Conservation (phyloP, 345 rosid genomes). For the Salix viminalis region DNA sequence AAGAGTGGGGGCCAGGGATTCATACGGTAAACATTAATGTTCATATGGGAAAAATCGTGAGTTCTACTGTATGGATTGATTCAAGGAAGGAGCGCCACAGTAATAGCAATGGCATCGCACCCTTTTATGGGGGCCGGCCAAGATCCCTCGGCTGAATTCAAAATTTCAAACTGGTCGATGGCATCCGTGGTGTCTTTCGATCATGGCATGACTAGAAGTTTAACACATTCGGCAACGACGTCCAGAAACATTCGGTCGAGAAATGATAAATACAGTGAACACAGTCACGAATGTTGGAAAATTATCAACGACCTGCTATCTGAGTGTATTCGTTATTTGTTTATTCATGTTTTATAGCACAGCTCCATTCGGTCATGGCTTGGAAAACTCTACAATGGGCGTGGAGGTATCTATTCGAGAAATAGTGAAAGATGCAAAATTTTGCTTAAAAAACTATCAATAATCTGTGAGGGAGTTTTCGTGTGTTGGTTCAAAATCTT, state of each 20-base stretch:
- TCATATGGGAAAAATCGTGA: not conserved
- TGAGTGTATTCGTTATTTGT: too few relatives aligned
- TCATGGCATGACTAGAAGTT: not conserved
- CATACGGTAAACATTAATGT: not conserved
- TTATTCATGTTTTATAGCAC: too few relatives aligned
- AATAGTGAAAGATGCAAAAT: not conserved
- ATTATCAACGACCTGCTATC: too few relatives aligned
- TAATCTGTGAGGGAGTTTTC: not conserved
- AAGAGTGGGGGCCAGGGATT: not conserved
- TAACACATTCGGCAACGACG: too few relatives aligned
- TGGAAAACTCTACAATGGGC: not conserved
- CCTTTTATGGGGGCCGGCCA: not conserved
- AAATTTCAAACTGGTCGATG: not conserved
- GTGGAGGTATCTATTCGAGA: not conserved
- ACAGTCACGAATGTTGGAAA: too few relatives aligned
- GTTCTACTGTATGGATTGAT: not conserved
- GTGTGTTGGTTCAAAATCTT: not conserved
- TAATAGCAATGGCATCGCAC: not conserved
- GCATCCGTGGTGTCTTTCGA: not conserved
- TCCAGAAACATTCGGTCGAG: too few relatives aligned
- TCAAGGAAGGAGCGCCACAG: conserved; percentile 3
- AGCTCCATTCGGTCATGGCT: not conserved
- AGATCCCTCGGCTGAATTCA: not conserved
- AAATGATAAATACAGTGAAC: too few relatives aligned
- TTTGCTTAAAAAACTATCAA: not conserved